A percentile compares a stretch with the other conserved stretches of the same genome.
phyloP scores from a whole-genome alignment of 306 rosid genomes.

The Citrullus mucosospermus region DNA sequence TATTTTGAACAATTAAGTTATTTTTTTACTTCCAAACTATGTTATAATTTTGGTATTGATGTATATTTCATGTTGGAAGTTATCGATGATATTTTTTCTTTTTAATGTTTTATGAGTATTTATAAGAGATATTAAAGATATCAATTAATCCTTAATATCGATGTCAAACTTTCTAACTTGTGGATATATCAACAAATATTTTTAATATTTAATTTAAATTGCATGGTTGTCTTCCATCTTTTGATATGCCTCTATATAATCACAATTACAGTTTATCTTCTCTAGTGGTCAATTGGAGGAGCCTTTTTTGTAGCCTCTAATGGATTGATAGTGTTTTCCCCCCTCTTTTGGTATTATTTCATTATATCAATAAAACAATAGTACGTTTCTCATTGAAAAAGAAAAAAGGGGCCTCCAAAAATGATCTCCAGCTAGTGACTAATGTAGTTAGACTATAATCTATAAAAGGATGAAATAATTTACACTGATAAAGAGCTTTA shows the following conservation, averaged over 20 bases:
- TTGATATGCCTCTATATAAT: neutral
- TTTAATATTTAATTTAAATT: neutral
- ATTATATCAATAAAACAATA: neutral
- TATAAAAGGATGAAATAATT: neutral
- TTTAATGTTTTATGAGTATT: no score
- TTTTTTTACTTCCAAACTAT: no score
- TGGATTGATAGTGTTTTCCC: neutral
- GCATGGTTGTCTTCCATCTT: constrained; percentile 11
- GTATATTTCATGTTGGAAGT: no score
- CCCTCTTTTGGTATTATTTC: neutral
- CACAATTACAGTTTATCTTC: neutral
- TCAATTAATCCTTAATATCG: no score
- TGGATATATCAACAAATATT: no score
- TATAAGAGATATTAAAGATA: no score
- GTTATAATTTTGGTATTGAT: no score
- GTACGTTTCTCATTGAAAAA: neutral
- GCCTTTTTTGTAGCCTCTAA: neutral
- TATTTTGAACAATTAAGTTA: no score
- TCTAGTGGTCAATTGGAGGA: neutral
- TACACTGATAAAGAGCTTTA: neutral
- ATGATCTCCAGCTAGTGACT: neutral
- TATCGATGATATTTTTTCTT: no score
- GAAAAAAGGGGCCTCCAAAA: neutral
- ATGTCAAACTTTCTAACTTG: no score
- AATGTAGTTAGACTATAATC: neutral